Percentiles rank a stretch among this genome's conserved stretches.
Evolutionary conservation across 2,329 filamentous ascomycete species (phyloP).

Genomic region (Nemania sp.): DNA sequence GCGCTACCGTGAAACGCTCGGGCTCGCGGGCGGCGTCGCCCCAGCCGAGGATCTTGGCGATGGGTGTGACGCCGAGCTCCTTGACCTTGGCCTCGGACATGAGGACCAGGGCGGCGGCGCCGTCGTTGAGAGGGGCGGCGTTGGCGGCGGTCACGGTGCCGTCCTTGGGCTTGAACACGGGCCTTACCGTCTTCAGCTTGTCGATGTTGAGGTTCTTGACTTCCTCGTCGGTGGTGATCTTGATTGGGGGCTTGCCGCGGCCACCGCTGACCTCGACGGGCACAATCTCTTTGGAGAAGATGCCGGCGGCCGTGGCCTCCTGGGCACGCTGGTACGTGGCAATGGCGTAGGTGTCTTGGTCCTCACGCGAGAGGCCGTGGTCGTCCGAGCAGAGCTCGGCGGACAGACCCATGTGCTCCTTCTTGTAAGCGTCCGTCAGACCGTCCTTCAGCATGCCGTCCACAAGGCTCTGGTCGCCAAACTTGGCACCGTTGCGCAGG

Average conservation of each 20-base stretch:
- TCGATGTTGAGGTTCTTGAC: constrained; percentile 89
- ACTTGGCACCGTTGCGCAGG: constrained; percentile 87
- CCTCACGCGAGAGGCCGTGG: constrained; percentile 77
- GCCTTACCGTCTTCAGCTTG: constrained; percentile 84
- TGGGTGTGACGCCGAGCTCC: constrained; percentile 85
- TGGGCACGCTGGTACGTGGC: constrained; percentile 72
- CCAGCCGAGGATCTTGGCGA: constrained; percentile 98
- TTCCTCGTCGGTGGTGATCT: constrained; percentile 87
- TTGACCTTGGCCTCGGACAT: constrained; percentile 94
- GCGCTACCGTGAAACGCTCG: constrained; percentile 93
- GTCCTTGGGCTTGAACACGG: constrained; percentile 76
- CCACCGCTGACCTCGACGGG: constrained; percentile 86
- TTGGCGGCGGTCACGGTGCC: constrained; percentile 96
- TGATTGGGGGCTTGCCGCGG: constrained; percentile 84
- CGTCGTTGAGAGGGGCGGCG: constrained; percentile 94
- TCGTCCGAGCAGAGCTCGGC: constrained; percentile 91
- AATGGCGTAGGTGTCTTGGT: constrained; percentile 96
- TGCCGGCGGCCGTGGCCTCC: constrained; percentile 82
- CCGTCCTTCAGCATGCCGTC: constrained; percentile 95
- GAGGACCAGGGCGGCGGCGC: constrained; percentile 88
- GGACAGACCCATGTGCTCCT: constrained; percentile 94
- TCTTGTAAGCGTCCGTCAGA: constrained; percentile 90
- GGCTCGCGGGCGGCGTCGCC: constrained; percentile 90
- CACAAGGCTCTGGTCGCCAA: constrained; percentile 85
- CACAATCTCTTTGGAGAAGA: constrained; percentile 84